Percentiles rank a stretch among this genome's conserved stretches.
phyloP scores from a whole-genome alignment of 1,284 basidiomycete genomes.

The Nidula niveotomentosa region DNA sequence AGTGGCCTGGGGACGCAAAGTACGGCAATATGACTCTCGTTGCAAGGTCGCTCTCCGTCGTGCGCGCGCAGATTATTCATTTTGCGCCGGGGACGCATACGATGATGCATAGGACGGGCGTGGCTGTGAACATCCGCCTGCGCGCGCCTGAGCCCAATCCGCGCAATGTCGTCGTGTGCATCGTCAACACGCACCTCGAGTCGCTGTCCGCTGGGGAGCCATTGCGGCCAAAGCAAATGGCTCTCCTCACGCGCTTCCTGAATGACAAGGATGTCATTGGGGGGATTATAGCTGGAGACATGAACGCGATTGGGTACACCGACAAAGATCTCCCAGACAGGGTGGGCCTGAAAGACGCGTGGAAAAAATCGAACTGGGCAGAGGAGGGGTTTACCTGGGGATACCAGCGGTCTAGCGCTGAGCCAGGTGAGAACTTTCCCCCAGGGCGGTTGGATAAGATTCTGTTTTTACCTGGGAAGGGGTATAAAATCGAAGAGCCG shows the following conservation, averaged over 20 bases:
- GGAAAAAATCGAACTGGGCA: slow-evolving; percentile 38
- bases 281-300: slow-evolving; percentile 66
- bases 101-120: slow-evolving; percentile 41
- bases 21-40: slow-evolving; percentile 71
- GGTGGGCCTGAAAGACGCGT: slow-evolving; percentile 56
- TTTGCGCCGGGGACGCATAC: slow-evolving; percentile 46
- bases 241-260: slow-evolving; percentile 46
- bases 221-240: slow-evolving; percentile 51
- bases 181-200: slow-evolving; percentile 73
- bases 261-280: slow-evolving; percentile 44
- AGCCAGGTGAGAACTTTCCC: slow-evolving; percentile 31
- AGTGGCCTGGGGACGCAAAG: slow-evolving; percentile 45
- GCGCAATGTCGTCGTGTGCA: slow-evolving; percentile 44
- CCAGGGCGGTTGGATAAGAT: slow-evolving; percentile 62
- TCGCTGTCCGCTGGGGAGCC: slow-evolving; percentile 44
- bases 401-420: slow-evolving; percentile 38
- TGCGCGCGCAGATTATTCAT: slow-evolving; percentile 39
- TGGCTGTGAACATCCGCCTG: slow-evolving; percentile 57
- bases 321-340: slow-evolving; percentile 41
- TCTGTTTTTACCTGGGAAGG: slow-evolving; percentile 47
- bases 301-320: slow-evolving; percentile 57
- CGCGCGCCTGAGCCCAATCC: slow-evolving; percentile 31
- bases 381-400: slow-evolving; percentile 64
- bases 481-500: slow-evolving; percentile 49
- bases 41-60: slow-evolving; percentile 50